Evolutionary conservation across 2,329 filamentous ascomycete species (phyloP), one percentile per base, ranked within the genome.

Genomic region (Alternaria sp.): DNA sequence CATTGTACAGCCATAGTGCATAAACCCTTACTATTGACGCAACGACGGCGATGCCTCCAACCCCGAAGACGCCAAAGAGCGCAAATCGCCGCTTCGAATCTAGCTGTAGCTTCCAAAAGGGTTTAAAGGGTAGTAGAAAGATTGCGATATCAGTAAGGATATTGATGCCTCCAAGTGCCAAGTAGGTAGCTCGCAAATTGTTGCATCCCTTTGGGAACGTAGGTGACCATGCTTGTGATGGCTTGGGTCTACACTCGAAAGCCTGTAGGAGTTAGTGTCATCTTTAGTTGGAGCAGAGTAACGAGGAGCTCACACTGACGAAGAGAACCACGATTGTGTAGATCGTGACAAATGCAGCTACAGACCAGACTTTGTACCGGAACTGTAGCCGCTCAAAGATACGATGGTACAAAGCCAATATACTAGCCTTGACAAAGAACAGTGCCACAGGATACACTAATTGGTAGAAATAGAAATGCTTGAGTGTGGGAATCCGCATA

Each of bases 381-480:
- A 71, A 64, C 4, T 46, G 47, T 14, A 53, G 59, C 23, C 67
- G 60, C 7, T 44, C 59, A 53, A 71, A 72, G 26, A 72, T 67
- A 18, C 64, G 66, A 33, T 70, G 46, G 62, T 74, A 73, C 14
- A 72, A 54, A 3, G 70, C 68, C 14, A 74, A 62, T 45, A 73
- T 70, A 21, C 69, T 72, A 7, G 65, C 65, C 30, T 72, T 73
- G 47, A 70, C 66, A 41, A 72, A 67, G 30, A 70, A 64, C 28
- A 74, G 49, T 12, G 69, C 64, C 56, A 64, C 66, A 18, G 72
- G 71, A 30, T 73, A 73, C 3, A 72, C 56, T n/a, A 73, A 30
- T 59, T 74, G 71, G 58, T 73, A 74, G 10, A 68, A 67, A 55
- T 73, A 74, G 68, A 69, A 47, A 25, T 26, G 45, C 23, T 47